Evolutionary conservation across 257 asterid genomes (phyloP), one percentile per base, ranked within the genome.

Genomic region (Linaria vulgaris): DNA sequence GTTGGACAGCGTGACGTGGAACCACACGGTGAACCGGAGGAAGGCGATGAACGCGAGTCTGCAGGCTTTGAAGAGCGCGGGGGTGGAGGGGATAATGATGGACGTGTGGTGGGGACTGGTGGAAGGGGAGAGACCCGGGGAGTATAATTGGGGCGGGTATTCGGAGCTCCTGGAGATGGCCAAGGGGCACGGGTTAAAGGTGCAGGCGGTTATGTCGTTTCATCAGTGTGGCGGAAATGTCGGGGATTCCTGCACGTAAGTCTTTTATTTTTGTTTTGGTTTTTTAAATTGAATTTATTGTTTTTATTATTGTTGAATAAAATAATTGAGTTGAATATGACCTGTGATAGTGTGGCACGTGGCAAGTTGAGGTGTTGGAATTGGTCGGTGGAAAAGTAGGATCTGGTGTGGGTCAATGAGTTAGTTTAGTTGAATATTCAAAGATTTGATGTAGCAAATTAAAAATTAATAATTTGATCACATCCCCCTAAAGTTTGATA

Each of bases 21-120:
- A 79, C 21, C 91, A 94, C 72, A 74, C 84, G 39, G 94, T 94
- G 80, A 94, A 90, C 51, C 50, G 97, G 79, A 94, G 73, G 76
- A 89, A 94, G 83, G 99, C 96, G 74, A 87, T 94, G 94, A 89
- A 87, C 56, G 97, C 97, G 56, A 94, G 96, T 70, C 67, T 94
- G 72, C 91, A 79, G 80, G 97, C 97, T 85, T 70, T 94, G 83
- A 94, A 87, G 78, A 94, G 95, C 50, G 90, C 96, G 0, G 97
- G 99, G 0, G 99, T 90, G 43, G 96, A 94, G 56, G 99, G 99
- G 80, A 76, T 94, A 34, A 94, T 94, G 99, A 85, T 94, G 96
- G 99, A 94, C 59, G 96, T 90, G 41, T 94, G 99, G 99, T 94
- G 97, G 96, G 96, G 96, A 7, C 66, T 94, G 77, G 96, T 94